Evolutionary conservation across 306 rosid species (phyloP).

Genomic region (Lathyrus oleraceus): DNA sequence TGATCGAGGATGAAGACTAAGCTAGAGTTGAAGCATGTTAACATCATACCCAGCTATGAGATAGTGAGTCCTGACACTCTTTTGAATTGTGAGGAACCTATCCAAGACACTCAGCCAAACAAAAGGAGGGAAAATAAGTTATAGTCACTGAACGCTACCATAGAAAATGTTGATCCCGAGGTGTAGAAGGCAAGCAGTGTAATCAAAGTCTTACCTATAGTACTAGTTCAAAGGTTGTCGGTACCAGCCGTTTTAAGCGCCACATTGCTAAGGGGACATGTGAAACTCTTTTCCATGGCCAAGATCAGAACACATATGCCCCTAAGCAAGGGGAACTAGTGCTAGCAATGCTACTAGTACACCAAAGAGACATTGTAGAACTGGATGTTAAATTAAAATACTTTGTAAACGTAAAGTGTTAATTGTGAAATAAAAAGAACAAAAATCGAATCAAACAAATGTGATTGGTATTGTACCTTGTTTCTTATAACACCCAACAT

Average conservation of each 20-base stretch:
- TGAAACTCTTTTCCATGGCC: constrained; percentile 67
- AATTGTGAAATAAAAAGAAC: neutral
- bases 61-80: constrained; percentile 42
- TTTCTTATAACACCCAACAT: neutral
- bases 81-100: constrained; percentile 44
- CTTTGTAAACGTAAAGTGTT: neutral
- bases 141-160: constrained; percentile 90
- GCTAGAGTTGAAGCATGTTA: too few relatives aligned
- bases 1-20: too few relatives aligned
- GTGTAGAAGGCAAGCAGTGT: constrained; percentile 90
- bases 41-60: constrained; percentile 39
- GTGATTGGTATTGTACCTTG: neutral
- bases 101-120: constrained; percentile 68
- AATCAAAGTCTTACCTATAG: constrained; percentile 91
- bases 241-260: constrained; percentile 93
- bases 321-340: constrained; percentile 47
- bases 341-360: constrained; percentile 45
- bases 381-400: constrained; percentile 32
- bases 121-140: constrained; percentile 85
- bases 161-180: constrained; percentile 77
- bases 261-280: constrained; percentile 95
- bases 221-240: constrained; percentile 91
- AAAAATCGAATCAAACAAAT: neutral
- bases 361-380: constrained; percentile 75
- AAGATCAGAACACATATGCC: constrained; percentile 63